Conservation (phyloP, 73 alveolate genomes). For the Paramecium biaurelia region DNA sequence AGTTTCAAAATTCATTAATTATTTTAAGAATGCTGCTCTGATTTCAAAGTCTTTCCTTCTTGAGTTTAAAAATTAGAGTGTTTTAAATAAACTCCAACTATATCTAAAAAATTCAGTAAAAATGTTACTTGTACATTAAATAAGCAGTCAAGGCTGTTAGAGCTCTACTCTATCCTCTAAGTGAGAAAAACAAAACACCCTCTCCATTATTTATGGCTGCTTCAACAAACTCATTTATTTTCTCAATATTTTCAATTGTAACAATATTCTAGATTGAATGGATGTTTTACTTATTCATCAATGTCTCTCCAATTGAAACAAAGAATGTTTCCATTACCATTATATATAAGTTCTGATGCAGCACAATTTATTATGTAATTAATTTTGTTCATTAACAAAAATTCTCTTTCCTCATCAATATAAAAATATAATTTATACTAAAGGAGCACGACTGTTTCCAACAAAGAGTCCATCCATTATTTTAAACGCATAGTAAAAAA, state of each 20-base stretch:
- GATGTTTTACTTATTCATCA: neutral
- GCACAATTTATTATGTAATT: neutral
- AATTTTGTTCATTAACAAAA: neutral
- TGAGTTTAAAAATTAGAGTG: slow-evolving; percentile 7
- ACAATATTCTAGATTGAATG: neutral
- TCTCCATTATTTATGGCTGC: neutral
- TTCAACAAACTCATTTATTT: neutral
- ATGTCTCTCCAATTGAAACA: neutral
- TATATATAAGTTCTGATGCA: neutral
- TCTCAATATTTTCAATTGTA: neutral
- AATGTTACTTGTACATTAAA: slow-evolving; percentile 14
- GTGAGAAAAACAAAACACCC: neutral
- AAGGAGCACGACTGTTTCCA: slow-evolving; percentile 36
- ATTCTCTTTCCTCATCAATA: slow-evolving; percentile 23
- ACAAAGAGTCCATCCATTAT: slow-evolving; percentile 3
- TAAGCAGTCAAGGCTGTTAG: neutral
- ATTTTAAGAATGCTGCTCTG: slow-evolving; percentile 6
- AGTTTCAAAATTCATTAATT: neutral
- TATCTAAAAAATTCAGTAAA: neutral
- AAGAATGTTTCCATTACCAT: neutral
- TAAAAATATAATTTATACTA: neutral
- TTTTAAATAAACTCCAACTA: neutral
- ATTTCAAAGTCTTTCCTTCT: slow-evolving; percentile 41
- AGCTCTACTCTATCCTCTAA: slow-evolving; percentile 22
- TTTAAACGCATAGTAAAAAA: neutral